Percentiles rank a stretch among this genome's conserved stretches.
These are phyloP conservation scores for Lignosus rhinocerotis DNA, from an alignment of 1,284 basidiomycete genomes.

Conservation along the genomic window DNA sequence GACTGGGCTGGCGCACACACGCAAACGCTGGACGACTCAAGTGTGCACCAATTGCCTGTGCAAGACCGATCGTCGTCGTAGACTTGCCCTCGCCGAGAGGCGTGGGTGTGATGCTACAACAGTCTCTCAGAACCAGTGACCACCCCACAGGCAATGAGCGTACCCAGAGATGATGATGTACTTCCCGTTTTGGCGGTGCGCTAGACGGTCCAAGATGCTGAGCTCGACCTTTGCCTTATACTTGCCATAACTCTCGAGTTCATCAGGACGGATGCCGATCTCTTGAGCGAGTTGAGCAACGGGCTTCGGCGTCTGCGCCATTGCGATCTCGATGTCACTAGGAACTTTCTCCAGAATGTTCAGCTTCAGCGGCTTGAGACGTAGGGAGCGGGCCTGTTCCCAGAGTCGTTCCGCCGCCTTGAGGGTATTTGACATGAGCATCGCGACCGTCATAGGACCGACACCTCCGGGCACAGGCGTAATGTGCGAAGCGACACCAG, in stretches of 20 bases:
- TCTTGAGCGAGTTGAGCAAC: conserved; percentile 84
- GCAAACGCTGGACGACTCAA: conserved; percentile 93
- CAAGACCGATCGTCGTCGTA: conserved; percentile 96
- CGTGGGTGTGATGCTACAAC: conserved; percentile 88
- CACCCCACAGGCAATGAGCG: conserved; percentile 20
- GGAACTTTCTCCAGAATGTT: conserved; percentile 85
- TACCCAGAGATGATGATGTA: conserved; percentile 95
- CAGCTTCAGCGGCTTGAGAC: conserved; percentile 80
- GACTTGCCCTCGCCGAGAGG: conserved; percentile 99
- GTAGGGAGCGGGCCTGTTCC: conserved; percentile 64
- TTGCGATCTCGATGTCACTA: conserved; percentile 95
- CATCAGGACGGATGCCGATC: conserved; percentile 85
- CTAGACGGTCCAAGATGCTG: conserved; percentile 82
- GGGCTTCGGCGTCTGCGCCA: conserved; percentile 93
- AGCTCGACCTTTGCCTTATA: conserved; percentile 99
- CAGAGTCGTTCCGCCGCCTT: conserved; percentile 83
- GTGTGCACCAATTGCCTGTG: conserved; percentile 95
- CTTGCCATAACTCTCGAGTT: conserved; percentile 93
- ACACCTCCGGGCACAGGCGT: conserved; percentile 99
- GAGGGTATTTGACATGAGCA: conserved; percentile 97
- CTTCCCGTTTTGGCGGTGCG: conserved; percentile 90
- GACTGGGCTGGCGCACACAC: conserved; percentile 98
- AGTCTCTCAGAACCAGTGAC: background rate
- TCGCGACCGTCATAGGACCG: conserved; percentile 98
- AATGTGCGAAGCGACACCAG: conserved; percentile 81